Conservation (phyloP, 768 basidiomycete species). For the Termitomyces sp. region DNA sequence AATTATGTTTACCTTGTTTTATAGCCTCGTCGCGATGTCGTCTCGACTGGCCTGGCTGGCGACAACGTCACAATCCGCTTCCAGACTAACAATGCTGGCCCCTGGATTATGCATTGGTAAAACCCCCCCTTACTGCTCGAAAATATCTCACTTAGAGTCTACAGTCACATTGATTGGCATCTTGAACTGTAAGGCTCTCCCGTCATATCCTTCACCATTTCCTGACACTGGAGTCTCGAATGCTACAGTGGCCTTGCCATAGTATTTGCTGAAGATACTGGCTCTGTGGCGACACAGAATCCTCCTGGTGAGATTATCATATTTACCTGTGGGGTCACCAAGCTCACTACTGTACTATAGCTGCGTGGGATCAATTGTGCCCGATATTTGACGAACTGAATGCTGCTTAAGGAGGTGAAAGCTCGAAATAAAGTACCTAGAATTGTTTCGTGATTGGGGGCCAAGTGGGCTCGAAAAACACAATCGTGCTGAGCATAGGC, state of each 20-base stretch:
- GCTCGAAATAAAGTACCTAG: too few species aligned
- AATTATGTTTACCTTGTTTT: not conserved
- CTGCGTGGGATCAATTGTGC: too few species aligned
- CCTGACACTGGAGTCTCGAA: conserved; percentile 2
- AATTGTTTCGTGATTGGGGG: too few species aligned
- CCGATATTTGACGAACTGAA: too few species aligned
- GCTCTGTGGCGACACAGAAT: not conserved
- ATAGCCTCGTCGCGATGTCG: conserved; percentile 28
- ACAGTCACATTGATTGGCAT: conserved; percentile 54
- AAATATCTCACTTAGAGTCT: not conserved
- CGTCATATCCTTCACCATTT: not conserved
- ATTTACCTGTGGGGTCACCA: not conserved
- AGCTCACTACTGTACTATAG: too few species aligned
- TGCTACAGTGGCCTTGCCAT: conserved; percentile 32
- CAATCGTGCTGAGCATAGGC: too few species aligned
- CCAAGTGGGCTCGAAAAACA: too few species aligned
- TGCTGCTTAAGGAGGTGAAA: too few species aligned
- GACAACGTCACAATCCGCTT: conserved; percentile 47
- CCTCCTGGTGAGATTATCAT: not conserved
- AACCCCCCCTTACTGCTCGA: not conserved
- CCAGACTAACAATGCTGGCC: conserved; percentile 47
- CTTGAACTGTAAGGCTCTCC: conserved; percentile 30
- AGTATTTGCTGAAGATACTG: conserved; percentile 35
- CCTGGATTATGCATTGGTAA: conserved; percentile 49
- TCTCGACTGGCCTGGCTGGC: conserved; percentile 26